Evolutionary conservation across 1,284 basidiomycete genomes (phyloP), one percentile per base, ranked within the genome.

Genomic region (Cyathus pygmaeus): DNA sequence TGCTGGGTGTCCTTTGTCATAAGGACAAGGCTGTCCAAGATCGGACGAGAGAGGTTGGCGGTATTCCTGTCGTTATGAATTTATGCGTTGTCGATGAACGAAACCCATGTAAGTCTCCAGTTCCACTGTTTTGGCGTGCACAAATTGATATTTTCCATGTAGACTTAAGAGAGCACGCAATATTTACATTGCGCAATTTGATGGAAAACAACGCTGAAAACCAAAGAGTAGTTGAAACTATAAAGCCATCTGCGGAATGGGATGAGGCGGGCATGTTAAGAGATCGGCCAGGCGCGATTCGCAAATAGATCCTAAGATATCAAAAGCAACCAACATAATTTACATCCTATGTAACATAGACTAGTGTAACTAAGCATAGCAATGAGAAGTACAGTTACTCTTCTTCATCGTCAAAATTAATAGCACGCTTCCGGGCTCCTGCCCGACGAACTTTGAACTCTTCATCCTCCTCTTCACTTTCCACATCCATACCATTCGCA

Each of bases 141-240:
- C 61, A 64, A 24, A 50, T 29, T 7, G 36, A 36, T 29, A 53
- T 19, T 57, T 49, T 56, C 59, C 46, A 54, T 24, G 23, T 70
- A 96, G 95, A 94, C 78, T 80, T 98, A 51, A 89, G 94, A 41
- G 95, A 97, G 76, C 93, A 97, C 74, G 94, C 95, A 2, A 86
- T 97, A 47, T 90, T 97, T 65, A 85, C 94, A 13, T 81, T 97
- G 23, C 87, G 88, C 50, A 94, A 93, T 76, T 75, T 96, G 26
- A 84, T 96, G 60, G 83, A 89, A 65, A 81, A 84, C 46, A 97
- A 96, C 71, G 66, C 77, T 19, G 91, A 89, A 62, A 97, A 94
- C 69, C 94, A 97, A 78, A 86, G 83, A 2, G 82, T 94, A 50
- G 90, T 98, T 49, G 83, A 89, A 57, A 84, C 85, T 60, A 87